These are phyloP conservation scores for Lasiosphaeris hirsuta DNA, from an alignment of 495 filamentous ascomycete species.

Conservation along the genomic window DNA sequence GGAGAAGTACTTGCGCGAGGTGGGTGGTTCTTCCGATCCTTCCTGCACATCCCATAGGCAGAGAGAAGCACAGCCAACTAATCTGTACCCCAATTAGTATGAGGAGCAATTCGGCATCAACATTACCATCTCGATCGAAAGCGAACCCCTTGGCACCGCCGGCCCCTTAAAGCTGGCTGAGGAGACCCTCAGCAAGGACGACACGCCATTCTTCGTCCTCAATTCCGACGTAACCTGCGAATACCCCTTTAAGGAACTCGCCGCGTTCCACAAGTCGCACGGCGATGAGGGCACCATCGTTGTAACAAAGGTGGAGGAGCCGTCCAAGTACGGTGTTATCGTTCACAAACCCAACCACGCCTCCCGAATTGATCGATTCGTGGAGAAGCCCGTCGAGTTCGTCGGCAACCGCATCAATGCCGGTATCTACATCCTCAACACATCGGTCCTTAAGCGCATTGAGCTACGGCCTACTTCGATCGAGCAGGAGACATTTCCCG, in stretches of 20 bases:
- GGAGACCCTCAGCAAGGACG: slow-evolving; percentile 87
- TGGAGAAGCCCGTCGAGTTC: slow-evolving; percentile 99
- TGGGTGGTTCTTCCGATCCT: slow-evolving; percentile 20
- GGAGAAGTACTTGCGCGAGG: slow-evolving; percentile 59
- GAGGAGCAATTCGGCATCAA: slow-evolving; percentile 86
- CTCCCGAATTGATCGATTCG: slow-evolving; percentile 95
- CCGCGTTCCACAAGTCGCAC: slow-evolving; percentile 85
- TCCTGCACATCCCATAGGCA: neutral
- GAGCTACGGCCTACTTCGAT: slow-evolving; percentile 98
- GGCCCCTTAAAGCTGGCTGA: slow-evolving; percentile 96
- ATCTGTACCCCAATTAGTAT: slow-evolving; percentile 56
- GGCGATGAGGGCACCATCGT: slow-evolving; percentile 98
- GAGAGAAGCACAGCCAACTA: neutral
- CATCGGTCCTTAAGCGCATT: slow-evolving; percentile 83
- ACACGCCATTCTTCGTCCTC: slow-evolving; percentile 95
- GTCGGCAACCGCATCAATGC: slow-evolving; percentile 99
- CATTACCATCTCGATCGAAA: slow-evolving; percentile 95
- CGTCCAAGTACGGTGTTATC: slow-evolving; percentile 97
- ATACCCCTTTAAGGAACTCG: slow-evolving; percentile 88
- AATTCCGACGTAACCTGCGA: slow-evolving; percentile 99
- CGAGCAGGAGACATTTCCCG: slow-evolving; percentile 98
- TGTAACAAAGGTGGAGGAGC: slow-evolving; percentile 99
- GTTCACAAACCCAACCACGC: slow-evolving; percentile 95
- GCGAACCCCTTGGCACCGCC: slow-evolving; percentile 91
- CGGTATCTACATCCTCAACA: slow-evolving; percentile 98